Evolutionary conservation across 2,329 filamentous ascomycete species (phyloP).

Genomic region (Fusarium sp.): DNA sequence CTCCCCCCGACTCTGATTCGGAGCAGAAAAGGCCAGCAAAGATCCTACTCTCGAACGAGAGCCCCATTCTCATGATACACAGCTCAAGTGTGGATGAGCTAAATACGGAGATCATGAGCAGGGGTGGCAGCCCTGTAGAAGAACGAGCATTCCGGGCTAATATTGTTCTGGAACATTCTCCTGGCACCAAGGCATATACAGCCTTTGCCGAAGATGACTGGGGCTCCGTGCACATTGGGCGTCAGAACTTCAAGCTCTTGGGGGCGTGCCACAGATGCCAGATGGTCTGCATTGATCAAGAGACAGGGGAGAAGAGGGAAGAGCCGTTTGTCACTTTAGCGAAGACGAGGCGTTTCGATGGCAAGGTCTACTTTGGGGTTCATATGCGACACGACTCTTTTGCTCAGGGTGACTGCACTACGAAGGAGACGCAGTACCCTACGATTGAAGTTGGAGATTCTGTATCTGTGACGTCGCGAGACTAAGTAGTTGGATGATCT

Average conservation of each 20-base stretch:
- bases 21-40: conserved; percentile 56
- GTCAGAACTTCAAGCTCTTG: conserved; percentile 75
- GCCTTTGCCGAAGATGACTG: conserved; percentile 87
- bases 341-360: conserved; percentile 85
- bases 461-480: conserved; percentile 43
- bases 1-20: conserved; percentile 68
- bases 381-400: conserved; percentile 71
- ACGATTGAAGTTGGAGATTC: conserved; percentile 64
- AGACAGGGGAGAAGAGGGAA: conserved; percentile 79
- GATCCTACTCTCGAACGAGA: conserved; percentile 91
- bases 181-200: conserved; percentile 54
- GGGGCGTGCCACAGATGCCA: conserved; percentile 91
- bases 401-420: not conserved
- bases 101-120: conserved; percentile 76
- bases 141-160: conserved; percentile 90
- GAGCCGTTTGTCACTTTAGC: conserved; percentile 91
- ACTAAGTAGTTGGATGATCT: not conserved
- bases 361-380: conserved; percentile 89
- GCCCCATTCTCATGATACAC: conserved; percentile 88
- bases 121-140: conserved; percentile 73
- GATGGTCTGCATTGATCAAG: conserved; percentile 95
- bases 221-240: conserved; percentile 74
- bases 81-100: conserved; percentile 81
- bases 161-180: conserved; percentile 72
- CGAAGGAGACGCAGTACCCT: conserved; percentile 42